Evolutionary conservation across 495 filamentous ascomycete species (phyloP).

Genomic region (Penicillium flavigenum): DNA sequence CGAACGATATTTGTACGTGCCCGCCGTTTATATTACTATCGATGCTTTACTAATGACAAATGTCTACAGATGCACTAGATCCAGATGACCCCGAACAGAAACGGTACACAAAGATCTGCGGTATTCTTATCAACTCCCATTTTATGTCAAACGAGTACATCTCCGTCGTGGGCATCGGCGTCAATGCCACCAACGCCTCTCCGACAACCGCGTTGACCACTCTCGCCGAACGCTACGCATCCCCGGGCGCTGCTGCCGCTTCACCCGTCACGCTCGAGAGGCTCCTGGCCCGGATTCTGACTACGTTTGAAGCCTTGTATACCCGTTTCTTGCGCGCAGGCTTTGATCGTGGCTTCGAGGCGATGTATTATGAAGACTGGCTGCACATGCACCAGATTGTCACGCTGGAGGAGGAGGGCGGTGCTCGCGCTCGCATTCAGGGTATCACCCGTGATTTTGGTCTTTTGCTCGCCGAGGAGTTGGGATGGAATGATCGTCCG

Average conservation of each 20-base stretch:
- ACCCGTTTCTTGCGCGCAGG: conserved; percentile 67
- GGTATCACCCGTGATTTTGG: conserved; percentile 91
- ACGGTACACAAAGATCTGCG: conserved; percentile 85
- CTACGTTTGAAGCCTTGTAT: conserved; percentile 77
- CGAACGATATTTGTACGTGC: conserved; percentile 79
- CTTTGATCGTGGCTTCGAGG: conserved; percentile 70
- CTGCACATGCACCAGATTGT: conserved; percentile 89
- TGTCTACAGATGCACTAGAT: conserved; percentile 64
- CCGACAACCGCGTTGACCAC: conserved; percentile 86
- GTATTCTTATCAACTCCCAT: conserved; percentile 87
- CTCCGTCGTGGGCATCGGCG: conserved; percentile 82
- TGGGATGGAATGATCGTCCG: conserved; percentile 64
- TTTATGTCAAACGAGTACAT: conserved; percentile 77
- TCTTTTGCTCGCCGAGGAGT: conserved; percentile 76
- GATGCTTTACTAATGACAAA: not conserved
- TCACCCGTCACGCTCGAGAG: conserved; percentile 71
- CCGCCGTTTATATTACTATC: not conserved
- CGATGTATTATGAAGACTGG: conserved; percentile 82
- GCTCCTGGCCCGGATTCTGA: conserved; percentile 78
- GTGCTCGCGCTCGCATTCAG: conserved; percentile 72
- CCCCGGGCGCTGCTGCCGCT: conserved; percentile 23
- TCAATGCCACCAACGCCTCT: conserved; percentile 82
- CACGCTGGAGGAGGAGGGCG: conserved; percentile 80
- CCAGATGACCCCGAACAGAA: conserved; percentile 59
- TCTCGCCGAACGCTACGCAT: conserved; percentile 49